These are phyloP conservation scores for Yamadazyma sp. DNA, from an alignment of 1,139 yeast genomes.

Conservation along the genomic window DNA sequence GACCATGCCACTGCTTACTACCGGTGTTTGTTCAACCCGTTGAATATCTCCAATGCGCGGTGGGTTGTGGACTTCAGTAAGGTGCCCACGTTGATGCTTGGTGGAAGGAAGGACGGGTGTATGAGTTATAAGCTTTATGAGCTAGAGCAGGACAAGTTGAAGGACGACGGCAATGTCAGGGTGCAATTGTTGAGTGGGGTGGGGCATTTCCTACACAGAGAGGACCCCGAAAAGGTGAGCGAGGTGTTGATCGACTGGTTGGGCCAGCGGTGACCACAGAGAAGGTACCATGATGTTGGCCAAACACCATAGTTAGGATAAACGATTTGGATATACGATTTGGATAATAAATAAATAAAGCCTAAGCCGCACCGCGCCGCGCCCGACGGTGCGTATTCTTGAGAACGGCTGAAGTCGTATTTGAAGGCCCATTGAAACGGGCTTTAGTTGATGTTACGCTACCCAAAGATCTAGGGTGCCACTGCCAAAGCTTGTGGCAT, in stretches of 20 bases:
- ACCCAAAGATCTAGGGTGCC: too few species aligned
- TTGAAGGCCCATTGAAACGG: too few species aligned
- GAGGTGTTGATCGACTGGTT: constrained; percentile 31
- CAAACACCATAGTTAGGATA: too few species aligned
- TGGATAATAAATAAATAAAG: too few species aligned
- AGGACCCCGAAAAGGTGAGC: constrained; percentile 34
- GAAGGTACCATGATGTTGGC: too few species aligned
- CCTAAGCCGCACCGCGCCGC: too few species aligned
- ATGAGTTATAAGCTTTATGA: constrained; percentile 33
- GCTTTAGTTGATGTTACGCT: too few species aligned
- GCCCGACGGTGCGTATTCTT: too few species aligned
- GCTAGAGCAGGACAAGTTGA: constrained; percentile 25
- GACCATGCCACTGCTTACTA: constrained; percentile 46
- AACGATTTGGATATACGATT: too few species aligned
- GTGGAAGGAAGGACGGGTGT: constrained; percentile 43
- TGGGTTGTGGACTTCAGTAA: constrained; percentile 36
- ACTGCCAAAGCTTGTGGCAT: too few species aligned
- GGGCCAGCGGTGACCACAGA: too few species aligned
- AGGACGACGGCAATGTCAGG: constrained; percentile 21
- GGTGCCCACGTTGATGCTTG: constrained; percentile 42
- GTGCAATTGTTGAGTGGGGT: constrained; percentile 30
- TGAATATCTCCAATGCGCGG: constrained; percentile 21
- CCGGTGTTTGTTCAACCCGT: constrained; percentile 30
- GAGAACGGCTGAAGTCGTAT: too few species aligned
- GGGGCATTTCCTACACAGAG: constrained; percentile 48